phyloP scores from a whole-genome alignment of 495 filamentous ascomycete species.

The Staphylotrichum tortipilum region DNA sequence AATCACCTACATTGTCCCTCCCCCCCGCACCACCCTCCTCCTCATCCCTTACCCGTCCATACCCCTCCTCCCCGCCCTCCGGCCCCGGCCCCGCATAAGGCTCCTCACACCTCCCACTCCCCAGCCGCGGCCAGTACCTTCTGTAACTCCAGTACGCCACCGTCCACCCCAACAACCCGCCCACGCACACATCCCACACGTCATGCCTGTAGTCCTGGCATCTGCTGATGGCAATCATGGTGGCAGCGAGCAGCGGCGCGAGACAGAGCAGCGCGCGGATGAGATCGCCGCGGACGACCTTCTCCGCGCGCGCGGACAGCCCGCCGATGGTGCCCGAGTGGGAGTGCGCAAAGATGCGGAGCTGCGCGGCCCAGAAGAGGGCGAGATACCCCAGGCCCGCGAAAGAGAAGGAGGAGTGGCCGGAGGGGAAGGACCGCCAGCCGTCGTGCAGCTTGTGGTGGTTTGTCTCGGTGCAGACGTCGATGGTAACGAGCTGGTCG shows the following conservation, averaged over 20 bases:
- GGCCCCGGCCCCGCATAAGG: conserved; percentile 34
- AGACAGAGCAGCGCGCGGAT: conserved; percentile 55
- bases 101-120: conserved; percentile 40
- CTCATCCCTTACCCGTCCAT: conserved; percentile 27
- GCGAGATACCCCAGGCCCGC: conserved; percentile 75
- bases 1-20: conserved; percentile 25
- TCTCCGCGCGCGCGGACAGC: conserved; percentile 11
- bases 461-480: conserved; percentile 71
- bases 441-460: conserved; percentile 81
- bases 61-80: conserved; percentile 6
- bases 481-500: conserved; percentile 59
- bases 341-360: conserved; percentile 67
- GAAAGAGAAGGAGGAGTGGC: conserved; percentile 82
- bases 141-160: conserved; percentile 80
- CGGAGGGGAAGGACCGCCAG: conserved; percentile 86
- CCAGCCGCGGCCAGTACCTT: conserved; percentile 48
- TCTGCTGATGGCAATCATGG: conserved; percentile 82
- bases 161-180: conserved; percentile 61
- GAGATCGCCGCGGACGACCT: conserved; percentile 46
- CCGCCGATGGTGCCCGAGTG: conserved; percentile 20
- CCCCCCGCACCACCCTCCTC: conserved; percentile 19
- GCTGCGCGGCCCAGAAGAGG: conserved; percentile 70
- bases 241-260: conserved; percentile 66
- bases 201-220: conserved; percentile 94
- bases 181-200: conserved; percentile 79